Conservation (phyloP, 768 basidiomycete species). For the Panaeolus cyanescens region DNA sequence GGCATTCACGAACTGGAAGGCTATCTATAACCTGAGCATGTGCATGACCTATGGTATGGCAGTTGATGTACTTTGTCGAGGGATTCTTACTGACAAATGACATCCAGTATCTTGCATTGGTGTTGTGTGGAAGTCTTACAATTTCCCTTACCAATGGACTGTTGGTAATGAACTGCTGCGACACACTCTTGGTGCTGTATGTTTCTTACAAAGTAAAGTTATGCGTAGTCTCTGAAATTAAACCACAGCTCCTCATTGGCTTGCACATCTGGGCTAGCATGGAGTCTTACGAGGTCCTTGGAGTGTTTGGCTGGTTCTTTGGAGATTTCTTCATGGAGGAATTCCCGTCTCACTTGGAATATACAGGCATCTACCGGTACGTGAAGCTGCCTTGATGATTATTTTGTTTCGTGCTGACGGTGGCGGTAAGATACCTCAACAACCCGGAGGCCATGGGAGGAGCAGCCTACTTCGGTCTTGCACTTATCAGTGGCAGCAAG, state of each 20-base stretch:
- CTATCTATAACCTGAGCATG: conserved; percentile 87
- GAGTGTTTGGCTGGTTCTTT: conserved; percentile 98
- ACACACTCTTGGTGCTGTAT: conserved; percentile 84
- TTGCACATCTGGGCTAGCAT: conserved; percentile 91
- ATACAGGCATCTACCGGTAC: conserved; percentile 95
- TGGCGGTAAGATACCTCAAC: conserved; percentile 70
- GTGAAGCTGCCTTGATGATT: not conserved
- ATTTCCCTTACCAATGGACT: conserved; percentile 80
- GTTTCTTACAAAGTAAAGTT: conserved; percentile 27
- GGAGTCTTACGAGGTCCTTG: conserved; percentile 91
- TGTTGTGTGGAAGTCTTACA: conserved; percentile 90
- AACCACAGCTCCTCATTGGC: conserved; percentile 69
- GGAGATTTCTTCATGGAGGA: conserved; percentile 97
- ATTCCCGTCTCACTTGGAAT: conserved; percentile 87
- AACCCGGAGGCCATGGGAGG: conserved; percentile 97
- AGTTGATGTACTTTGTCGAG: not conserved
- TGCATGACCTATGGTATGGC: conserved; percentile 89
- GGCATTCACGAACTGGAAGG: conserved; percentile 95
- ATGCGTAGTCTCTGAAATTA: conserved; percentile 6
- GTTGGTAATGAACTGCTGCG: conserved; percentile 85
- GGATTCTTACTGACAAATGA: conserved; percentile 5
- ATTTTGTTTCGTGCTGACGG: not conserved
- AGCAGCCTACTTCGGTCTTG: conserved; percentile 92
- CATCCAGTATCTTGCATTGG: conserved; percentile 77
- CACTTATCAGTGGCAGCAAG: conserved; percentile 89